Base-by-base conservation (phyloP, 2,329 filamentous ascomycete species). In the Lachnellula suecica region DNA sequence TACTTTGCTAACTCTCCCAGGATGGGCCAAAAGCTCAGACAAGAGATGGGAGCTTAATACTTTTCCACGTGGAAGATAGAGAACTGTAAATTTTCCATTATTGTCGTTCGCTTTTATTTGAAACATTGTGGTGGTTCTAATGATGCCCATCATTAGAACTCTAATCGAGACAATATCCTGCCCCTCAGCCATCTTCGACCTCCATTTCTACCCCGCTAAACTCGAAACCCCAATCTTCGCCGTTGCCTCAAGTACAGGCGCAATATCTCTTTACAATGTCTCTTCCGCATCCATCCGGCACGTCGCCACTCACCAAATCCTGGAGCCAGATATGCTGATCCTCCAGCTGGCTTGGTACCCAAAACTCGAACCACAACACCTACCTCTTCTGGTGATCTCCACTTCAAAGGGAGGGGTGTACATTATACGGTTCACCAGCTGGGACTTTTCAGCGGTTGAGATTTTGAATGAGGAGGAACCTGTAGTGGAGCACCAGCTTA, bases 161-260 rank as follows among this genome's bases (percentile, higher is more conserved):
- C 73, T 79, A 51, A 63, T 86, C 4, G 82, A 89, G 64, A 85
- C 79, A 1, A 58, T 85, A 4, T 64, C 74, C 4, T 83, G 88
- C 20, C 79, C 84, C 4, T 90, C 85, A 47, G 92, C 90, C 5
- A 79, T 97, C 24, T 79, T 97, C 48, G 92, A 97, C 67, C 74
- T 97, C 25, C 89, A 92, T 61, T 97, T 97, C 68, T 83, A 86
- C 54, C 82, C 81, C 1, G 65, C 71, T 47, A 58, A 63, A 2
- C 13, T 20, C 10, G 7, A 42, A n/a, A 42, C 9, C 13, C 72
- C 70, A 45, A 71, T 88, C 3, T 78, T 96, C 48, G 91, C 84
- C 9, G 83, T 87, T 3, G 89, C 90, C 8, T 89, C 88, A 1
- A 96, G 91, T 56, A 89, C 87, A 1, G 89, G 87, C 0, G 78